Conservation (phyloP, 768 basidiomycete species). For the Lactifluus volemus region DNA sequence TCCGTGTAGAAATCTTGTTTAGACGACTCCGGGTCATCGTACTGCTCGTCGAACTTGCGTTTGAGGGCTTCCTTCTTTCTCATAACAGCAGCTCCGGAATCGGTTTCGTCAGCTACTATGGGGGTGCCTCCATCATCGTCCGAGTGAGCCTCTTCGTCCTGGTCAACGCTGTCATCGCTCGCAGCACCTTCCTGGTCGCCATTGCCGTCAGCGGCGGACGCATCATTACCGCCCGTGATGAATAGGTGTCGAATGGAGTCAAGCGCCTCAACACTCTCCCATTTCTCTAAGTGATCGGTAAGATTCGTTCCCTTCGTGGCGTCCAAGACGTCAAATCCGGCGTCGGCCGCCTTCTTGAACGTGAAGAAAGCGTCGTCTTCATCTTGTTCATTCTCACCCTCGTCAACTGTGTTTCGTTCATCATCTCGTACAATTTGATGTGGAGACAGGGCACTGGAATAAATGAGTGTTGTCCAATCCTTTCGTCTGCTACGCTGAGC, state of each 20-base stretch:
- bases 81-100: slow-evolving; percentile 49
- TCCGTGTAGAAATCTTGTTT: slow-evolving; percentile 85
- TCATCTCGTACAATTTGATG: slow-evolving; percentile 50
- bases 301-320: slow-evolving; percentile 55
- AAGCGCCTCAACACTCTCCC: slow-evolving; percentile 80
- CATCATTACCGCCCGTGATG: slow-evolving; percentile 64
- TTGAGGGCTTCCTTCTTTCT: slow-evolving; percentile 88
- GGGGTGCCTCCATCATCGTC: slow-evolving; percentile 24
- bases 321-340: slow-evolving; percentile 50
- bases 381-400: slow-evolving; percentile 28
- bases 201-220: slow-evolving; percentile 6
- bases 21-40: slow-evolving; percentile 77
- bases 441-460: slow-evolving; percentile 58
- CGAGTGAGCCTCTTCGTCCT: slow-evolving; percentile 31
- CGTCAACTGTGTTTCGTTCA: slow-evolving; percentile 18
- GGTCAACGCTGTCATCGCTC: slow-evolving; percentile 34
- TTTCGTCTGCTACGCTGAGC: slow-evolving; percentile 35
- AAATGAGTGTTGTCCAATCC: slow-evolving; percentile 84
- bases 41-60: slow-evolving; percentile 93
- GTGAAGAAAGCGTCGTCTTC: slow-evolving; percentile 74
- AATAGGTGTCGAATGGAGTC: slow-evolving; percentile 84
- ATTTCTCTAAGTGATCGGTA: slow-evolving; percentile 48
- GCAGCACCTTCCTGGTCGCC: slow-evolving; percentile 27
- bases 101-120: slow-evolving; percentile 21
- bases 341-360: slow-evolving; percentile 29